Conservation (phyloP, 805 yeast species). For the Lipomyces yamadae region DNA sequence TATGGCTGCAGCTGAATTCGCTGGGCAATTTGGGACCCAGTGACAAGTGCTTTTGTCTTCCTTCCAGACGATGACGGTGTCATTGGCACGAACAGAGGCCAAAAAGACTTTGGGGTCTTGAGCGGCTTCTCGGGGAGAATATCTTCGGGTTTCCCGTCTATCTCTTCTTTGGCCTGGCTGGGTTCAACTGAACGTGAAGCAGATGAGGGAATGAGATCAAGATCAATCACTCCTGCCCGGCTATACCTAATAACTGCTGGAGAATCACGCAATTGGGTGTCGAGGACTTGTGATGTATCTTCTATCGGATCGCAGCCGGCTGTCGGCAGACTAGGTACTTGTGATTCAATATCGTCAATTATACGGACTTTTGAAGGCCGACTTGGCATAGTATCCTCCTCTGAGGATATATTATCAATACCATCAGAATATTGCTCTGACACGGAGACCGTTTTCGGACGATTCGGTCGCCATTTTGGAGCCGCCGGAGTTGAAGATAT, state of each 20-base stretch:
- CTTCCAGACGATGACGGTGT: constrained; percentile 3
- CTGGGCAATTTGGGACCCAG: background rate
- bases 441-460: background rate
- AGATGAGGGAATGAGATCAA: background rate
- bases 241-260: constrained; percentile 1
- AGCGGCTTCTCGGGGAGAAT: background rate
- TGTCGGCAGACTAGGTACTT: background rate
- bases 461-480: background rate
- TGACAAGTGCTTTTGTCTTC: background rate
- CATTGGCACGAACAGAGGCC: background rate
- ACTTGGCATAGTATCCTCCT: background rate
- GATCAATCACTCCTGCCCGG: background rate
- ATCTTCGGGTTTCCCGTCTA: background rate
- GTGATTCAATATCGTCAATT: constrained; percentile 1
- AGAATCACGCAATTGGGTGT: background rate
- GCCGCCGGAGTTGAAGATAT: background rate
- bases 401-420: background rate
- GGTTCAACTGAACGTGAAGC: background rate
- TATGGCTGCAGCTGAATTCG: background rate
- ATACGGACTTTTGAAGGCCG: background rate
- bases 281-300: constrained; percentile 1
- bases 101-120: background rate
- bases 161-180: background rate
- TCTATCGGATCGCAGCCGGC: constrained; percentile 1
- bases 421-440: background rate